Evolutionary conservation across 2,329 filamentous ascomycete species (phyloP), one percentile per base, ranked within the genome.

Genomic region (Fusarium albidum): DNA sequence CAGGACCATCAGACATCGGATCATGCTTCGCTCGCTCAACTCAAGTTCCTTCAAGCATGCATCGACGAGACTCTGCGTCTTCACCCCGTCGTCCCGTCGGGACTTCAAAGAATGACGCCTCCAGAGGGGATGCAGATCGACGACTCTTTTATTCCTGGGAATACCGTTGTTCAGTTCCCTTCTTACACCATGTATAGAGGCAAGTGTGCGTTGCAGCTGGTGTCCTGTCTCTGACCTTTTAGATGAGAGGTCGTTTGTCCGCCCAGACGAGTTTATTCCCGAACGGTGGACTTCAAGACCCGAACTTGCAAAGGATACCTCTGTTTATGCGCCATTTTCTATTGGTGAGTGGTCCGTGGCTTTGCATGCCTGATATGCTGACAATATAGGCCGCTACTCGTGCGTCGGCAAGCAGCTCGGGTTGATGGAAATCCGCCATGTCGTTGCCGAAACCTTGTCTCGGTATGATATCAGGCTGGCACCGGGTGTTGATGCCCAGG

Each of bases 41-140:
- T 71, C 26, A 49, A 55, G 13, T 64, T 69, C 34, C 67, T 77
- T 10, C 67, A 73, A 38, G 75, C 71, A 4, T 64, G 67, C 29
- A 73, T 79, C 38, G 69, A 79, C 38, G 77, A 80, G 54, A 43
- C 71, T 0, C 63, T 77, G 28, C 67, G 76, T 1, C 57, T 78
- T 5, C 64, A 73, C 34, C 75, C 76, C 2, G 61, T 75, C 1
- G 70, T 76, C 1, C 70, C 71, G 0, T 67, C 66, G 3, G 74
- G 72, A 3, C 27, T 72, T 6, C 68, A 70, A 35, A 61, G 77
- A 2, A 53, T 71, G 26, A 76, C 75, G 4, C 74, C 76, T 0
- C 67, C 70, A 0, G 66, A 75, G 33, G 77, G 77, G 2, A n/a
- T 69, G 6, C 34, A 44, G 12, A 55, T 66, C 13, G 64, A 47